Base-by-base conservation (phyloP, 106 monocot genomes). In the Narthecium ossifragum region DNA sequence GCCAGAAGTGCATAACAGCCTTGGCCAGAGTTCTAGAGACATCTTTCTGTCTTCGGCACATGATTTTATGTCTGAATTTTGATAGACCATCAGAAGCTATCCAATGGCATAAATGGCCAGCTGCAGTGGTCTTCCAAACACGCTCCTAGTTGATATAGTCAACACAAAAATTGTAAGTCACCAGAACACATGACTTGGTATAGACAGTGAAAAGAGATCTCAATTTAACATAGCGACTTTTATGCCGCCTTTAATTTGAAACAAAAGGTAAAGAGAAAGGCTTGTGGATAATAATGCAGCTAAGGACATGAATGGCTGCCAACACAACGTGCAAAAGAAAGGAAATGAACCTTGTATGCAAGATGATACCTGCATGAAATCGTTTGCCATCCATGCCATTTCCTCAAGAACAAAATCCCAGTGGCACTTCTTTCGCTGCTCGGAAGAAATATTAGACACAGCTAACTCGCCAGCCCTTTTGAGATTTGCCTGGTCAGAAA, bases 361-460 rank as follows among this genome's bases (percentile, higher is more conserved):
- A 62, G 50, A 71, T 29, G 46, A 60, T 5, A 99, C 98, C 91
- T 99, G 98, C 79, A 74, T 82, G 54, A 99, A 99, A 64, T 99
- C 98, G 85, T 91, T 99, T 67, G 98, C 91, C 75, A 92, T 67
- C 98, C 98, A 99, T 60, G 79, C 64, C 98, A 99, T 99, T 70
- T 99, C 98, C 67, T 99, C 98, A 8, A 99, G 77, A 27, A 99
- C 91, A 91, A 84, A 99, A 57, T 99, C 87, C 98, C 98, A 99
- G 29, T 99, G 91, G 41, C 80, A 71, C 75, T 75, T 88, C 29
- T 45, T 36, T 27, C 48, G 64, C 69, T 75, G 91, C 62, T 78
- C 79, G 33, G 54, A 65, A 62, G 37, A 67, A 51, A 70, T 57
- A 70, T 56, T 77, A 55, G 62, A 53, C 7, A 59, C 13, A 72